Evolutionary conservation across 2,329 filamentous ascomycete species (phyloP).

Genomic region (Ascochyta viciae-villosae): DNA sequence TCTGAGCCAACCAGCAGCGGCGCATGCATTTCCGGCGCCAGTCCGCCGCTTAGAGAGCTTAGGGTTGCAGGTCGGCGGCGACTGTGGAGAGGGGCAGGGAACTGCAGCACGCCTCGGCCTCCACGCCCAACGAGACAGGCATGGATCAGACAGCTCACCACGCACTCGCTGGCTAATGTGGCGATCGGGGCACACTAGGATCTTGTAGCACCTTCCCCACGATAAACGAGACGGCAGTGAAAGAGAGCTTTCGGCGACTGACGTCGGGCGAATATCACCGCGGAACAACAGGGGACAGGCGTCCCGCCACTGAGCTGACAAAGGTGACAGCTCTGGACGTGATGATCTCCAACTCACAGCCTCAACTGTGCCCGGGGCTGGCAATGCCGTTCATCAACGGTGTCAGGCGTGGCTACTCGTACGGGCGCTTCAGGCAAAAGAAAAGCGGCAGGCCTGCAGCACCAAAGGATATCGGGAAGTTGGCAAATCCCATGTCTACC

Average conservation of each 20-base stretch:
- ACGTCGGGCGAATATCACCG: conserved; percentile 6
- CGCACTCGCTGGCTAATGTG: conserved; percentile 16
- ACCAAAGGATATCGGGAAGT: background rate
- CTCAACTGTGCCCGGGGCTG: background rate
- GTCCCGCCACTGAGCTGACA: conserved; percentile 8
- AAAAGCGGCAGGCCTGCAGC: background rate
- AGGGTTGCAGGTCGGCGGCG: conserved; percentile 16
- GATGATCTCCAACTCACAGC: background rate
- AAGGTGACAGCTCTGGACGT: conserved; percentile 10
- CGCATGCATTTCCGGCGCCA: conserved; percentile 13
- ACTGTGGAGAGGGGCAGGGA: conserved; percentile 5
- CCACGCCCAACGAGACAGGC: conserved; percentile 6
- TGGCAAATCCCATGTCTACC: background rate
- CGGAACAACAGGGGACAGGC: background rate
- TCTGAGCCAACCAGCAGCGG: conserved; percentile 10
- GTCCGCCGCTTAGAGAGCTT: conserved; percentile 12
- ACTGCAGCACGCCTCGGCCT: conserved; percentile 16
- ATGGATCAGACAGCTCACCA: conserved; percentile 18
- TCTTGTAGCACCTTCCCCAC: conserved; percentile 29
- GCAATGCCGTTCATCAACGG: background rate
- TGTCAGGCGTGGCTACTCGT: background rate
- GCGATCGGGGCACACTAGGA: conserved; percentile 28
- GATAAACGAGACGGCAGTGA: conserved; percentile 30
- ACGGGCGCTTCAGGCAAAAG: background rate
- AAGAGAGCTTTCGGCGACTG: conserved; percentile 15